A percentile compares a stretch with the other conserved stretches of the same genome.
These are phyloP conservation scores for Aspergillus latus DNA, from an alignment of 2,329 filamentous ascomycete species.

Conservation along the genomic window DNA sequence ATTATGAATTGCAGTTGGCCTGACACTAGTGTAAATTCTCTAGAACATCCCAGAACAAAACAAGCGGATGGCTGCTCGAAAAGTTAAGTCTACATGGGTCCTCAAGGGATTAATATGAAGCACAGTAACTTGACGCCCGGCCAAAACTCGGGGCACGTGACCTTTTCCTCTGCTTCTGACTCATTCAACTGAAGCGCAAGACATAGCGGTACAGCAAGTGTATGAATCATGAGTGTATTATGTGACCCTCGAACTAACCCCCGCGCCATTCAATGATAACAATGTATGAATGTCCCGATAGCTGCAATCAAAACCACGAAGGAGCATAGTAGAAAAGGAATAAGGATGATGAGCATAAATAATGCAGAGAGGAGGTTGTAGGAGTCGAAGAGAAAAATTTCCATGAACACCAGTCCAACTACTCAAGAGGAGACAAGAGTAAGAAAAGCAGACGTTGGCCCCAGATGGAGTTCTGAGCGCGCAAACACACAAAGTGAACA, in stretches of 20 bases:
- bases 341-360: slow-evolving; percentile 9
- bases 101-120: background rate
- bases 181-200: background rate
- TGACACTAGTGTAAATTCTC: background rate
- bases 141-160: slow-evolving; percentile 14
- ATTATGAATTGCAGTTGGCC: background rate
- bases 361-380: slow-evolving; percentile 9
- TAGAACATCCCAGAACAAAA: background rate
- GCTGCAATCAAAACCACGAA: slow-evolving; percentile 12
- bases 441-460: slow-evolving; percentile 21
- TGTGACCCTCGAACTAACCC: slow-evolving; percentile 22
- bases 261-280: slow-evolving; percentile 28
- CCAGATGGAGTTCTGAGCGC: slow-evolving; percentile 45
- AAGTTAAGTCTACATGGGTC: background rate
- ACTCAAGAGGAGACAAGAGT: slow-evolving; percentile 15
- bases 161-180: background rate
- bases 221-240: slow-evolving; percentile 16
- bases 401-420: slow-evolving; percentile 25
- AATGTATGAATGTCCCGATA: slow-evolving; percentile 9
- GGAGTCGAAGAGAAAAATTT: slow-evolving; percentile 11
- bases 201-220: slow-evolving; percentile 10
- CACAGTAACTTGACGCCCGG: background rate
- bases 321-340: slow-evolving; percentile 11
- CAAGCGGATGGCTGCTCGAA: background rate
- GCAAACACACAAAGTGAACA: slow-evolving; percentile 24